Base-by-base conservation (phyloP, 2,329 filamentous ascomycete species). In the Scedosporium apiospermum region DNA sequence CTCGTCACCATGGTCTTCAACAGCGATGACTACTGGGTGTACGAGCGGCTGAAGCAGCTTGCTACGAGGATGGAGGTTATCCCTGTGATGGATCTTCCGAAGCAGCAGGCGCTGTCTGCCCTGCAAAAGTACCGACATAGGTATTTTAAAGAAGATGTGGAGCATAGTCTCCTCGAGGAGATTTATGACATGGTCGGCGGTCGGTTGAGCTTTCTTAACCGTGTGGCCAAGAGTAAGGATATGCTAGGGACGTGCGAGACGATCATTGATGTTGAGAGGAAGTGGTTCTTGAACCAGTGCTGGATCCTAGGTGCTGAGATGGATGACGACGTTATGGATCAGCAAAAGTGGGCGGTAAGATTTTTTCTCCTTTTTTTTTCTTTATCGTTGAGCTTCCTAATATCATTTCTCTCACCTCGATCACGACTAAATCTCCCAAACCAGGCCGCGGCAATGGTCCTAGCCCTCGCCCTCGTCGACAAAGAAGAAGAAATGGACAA, bases 291-390 rank as follows among this genome's bases (percentile, higher is more conserved):
- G 7, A 90, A 89, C 74, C 86, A 88, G 71, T 90, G 88, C 75
- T 89, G 87, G 81, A 88, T 90, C 64, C 80, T 91, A 3, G 88
- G 88, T 10, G 77, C 76, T 60, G 86, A 88, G 65, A 89, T 90
- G 88, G 95, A 98, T 68, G 95, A 98, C 74, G 95, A 99, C 71
- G 95, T 97, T 68, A 98, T 98, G 88, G 91, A 97, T 71, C 90
- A 97, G 74, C 92, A 98, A 72, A 97, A 98, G 74, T 97, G 91
- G 80, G 91, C 93, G 57, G 89, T 91, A 79, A 76, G 87, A 83
- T 21, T 30, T n/a, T 42, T 46, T 23, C 59, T 14, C 12, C 14
- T 18, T 18, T 14, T 14, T 9, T 16, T 18, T 18, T 7, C 23
- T 12, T 26, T 2, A 23, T n/a, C 14, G 10, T 44, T 14, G 1